Conservation (phyloP, 139 green algal species). For the Closterium sp. region DNA sequence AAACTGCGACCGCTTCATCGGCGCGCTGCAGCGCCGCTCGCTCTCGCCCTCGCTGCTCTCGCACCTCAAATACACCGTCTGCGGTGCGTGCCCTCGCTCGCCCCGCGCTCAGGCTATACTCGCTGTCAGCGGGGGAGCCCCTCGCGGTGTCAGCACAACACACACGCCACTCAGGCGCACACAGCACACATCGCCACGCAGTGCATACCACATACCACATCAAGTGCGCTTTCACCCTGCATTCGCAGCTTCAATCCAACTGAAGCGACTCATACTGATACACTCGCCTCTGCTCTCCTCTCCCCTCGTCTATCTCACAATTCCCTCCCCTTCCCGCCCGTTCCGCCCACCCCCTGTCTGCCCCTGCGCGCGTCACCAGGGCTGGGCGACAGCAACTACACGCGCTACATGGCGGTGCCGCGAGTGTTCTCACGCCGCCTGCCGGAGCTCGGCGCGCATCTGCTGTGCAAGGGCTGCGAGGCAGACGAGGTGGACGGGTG, state of each 20-base stretch:
- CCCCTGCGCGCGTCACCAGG: constrained; percentile 67
- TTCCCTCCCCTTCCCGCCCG: background rate
- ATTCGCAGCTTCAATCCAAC: no score
- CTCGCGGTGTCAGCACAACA: no score
- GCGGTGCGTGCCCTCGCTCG: constrained; percentile 62
- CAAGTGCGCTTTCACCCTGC: background rate
- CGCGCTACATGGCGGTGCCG: constrained; percentile 82
- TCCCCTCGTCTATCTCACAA: background rate
- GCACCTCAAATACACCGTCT: constrained; percentile 74
- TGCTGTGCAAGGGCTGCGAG: constrained; percentile 75
- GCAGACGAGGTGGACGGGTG: constrained; percentile 92
- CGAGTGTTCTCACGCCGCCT: constrained; percentile 68
- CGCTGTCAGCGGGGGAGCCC: no score
- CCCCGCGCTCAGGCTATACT: no score
- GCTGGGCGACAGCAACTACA: constrained; percentile 97
- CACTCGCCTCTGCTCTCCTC: background rate
- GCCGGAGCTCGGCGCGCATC: constrained; percentile 72
- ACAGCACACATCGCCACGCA: no score
- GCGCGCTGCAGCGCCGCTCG: constrained; percentile 51
- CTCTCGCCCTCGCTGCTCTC: constrained; percentile 23
- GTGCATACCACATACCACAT: no score
- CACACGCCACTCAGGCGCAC: no score
- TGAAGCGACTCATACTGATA: no score
- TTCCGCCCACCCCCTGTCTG: background rate
- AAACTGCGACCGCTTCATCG: constrained; percentile 78